A percentile compares a stretch with the other conserved stretches of the same genome.
Conservation (phyloP, 768 basidiomycete genomes). For the Lentinula sp. region DNA sequence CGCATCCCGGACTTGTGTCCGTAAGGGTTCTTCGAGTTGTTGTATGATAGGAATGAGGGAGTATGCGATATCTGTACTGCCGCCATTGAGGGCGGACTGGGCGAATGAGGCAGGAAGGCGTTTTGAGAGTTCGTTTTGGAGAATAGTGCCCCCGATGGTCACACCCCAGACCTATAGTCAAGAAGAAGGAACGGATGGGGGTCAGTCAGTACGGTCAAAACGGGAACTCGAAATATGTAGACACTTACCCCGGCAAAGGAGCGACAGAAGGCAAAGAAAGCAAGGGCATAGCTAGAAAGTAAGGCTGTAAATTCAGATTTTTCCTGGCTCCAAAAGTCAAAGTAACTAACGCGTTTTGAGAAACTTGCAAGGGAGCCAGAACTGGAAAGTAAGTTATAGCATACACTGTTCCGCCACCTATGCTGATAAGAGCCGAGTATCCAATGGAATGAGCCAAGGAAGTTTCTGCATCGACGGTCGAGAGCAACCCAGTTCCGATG, state of each 20-base stretch:
- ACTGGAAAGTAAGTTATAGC: slow-evolving; percentile 34
- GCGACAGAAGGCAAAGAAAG: slow-evolving; percentile 34
- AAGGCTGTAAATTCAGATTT: too few relatives aligned
- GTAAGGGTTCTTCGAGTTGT: slow-evolving; percentile 24
- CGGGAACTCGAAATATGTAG: neutral
- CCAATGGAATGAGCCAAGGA: slow-evolving; percentile 17
- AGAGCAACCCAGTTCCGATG: slow-evolving; percentile 29
- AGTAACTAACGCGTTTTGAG: slow-evolving; percentile 25
- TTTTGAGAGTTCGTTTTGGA: slow-evolving; percentile 42
- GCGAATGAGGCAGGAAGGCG: slow-evolving; percentile 33
- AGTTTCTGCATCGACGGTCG: slow-evolving; percentile 19
- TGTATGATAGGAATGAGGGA: slow-evolving; percentile 37
- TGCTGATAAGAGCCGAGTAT: slow-evolving; percentile 16
- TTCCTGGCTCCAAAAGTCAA: too few relatives aligned
- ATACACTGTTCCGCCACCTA: slow-evolving; percentile 20
- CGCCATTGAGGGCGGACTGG: slow-evolving; percentile 19
- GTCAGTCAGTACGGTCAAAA: too few relatives aligned
- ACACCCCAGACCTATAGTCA: slow-evolving; percentile 41
- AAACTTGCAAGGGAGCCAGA: slow-evolving; percentile 36
- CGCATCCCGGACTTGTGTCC: slow-evolving; percentile 26
- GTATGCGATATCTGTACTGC: slow-evolving; percentile 37
- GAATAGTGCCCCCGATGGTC: slow-evolving; percentile 40
- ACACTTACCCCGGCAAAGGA: slow-evolving; percentile 25
- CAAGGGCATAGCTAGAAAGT: slow-evolving; percentile 26
- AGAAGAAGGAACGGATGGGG: neutral